Evolutionary conservation across 1,139 yeast species (phyloP).

Genomic region (Taphrina pruni): DNA sequence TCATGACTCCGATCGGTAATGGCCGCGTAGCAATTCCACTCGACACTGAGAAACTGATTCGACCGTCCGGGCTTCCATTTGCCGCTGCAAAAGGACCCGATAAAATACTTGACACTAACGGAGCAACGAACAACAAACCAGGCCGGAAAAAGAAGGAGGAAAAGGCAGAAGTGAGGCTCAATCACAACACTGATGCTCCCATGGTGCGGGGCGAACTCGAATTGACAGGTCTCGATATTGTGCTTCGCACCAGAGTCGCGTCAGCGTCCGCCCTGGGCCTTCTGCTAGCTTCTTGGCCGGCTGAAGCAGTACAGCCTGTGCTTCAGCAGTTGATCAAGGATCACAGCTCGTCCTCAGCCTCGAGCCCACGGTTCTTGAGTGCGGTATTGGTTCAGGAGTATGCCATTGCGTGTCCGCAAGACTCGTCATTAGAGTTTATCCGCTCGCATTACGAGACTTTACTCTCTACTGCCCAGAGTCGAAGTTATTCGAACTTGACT

Average conservation of each 20-base stretch:
- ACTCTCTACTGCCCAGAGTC: constrained; percentile 56
- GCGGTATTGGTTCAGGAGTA: constrained; percentile 77
- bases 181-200: constrained; percentile 83
- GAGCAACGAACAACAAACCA: neutral
- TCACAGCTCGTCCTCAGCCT: constrained; percentile 65
- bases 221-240: constrained; percentile 75
- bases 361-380: constrained; percentile 78
- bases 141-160: constrained; percentile 49
- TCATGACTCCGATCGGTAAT: constrained; percentile 94
- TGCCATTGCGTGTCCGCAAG: constrained; percentile 56
- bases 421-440: constrained; percentile 48
- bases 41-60: constrained; percentile 73
- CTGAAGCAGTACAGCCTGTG: constrained; percentile 47
- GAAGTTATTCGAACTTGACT: constrained; percentile 73
- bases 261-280: constrained; percentile 80
- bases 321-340: constrained; percentile 56
- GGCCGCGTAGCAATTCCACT: constrained; percentile 86
- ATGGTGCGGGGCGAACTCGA: constrained; percentile 90
- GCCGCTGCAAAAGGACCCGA: constrained; percentile 40
- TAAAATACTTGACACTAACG: constrained; percentile 22
- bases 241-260: constrained; percentile 75
- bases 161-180: constrained; percentile 45
- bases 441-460: constrained; percentile 54
- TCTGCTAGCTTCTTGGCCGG: constrained; percentile 55
- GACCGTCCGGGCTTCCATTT: constrained; percentile 70